These are phyloP conservation scores for Bathelium albidoporum DNA, from an alignment of 495 filamentous ascomycete genomes.

Conservation along the genomic window DNA sequence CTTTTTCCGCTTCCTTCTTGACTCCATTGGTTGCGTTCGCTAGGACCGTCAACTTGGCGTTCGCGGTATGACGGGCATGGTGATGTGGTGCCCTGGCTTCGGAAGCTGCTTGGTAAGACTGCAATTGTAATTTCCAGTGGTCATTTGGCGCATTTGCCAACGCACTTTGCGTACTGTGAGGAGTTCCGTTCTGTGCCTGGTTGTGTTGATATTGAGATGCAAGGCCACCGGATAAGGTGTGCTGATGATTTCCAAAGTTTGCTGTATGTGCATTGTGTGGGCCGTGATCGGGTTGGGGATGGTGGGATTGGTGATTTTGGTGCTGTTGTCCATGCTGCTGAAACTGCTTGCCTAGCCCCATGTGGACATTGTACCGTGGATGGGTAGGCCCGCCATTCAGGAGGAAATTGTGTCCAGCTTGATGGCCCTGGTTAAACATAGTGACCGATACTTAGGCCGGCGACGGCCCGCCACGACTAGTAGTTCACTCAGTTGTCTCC, in stretches of 20 bases:
- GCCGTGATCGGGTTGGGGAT: slow-evolving; percentile 67
- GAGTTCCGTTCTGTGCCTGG: slow-evolving; percentile 67
- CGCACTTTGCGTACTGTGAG: slow-evolving; percentile 44
- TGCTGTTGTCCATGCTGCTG: slow-evolving; percentile 28
- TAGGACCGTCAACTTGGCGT: slow-evolving; percentile 22
- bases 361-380: slow-evolving; percentile 53
- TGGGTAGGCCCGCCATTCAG: slow-evolving; percentile 59
- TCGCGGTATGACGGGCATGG: slow-evolving; percentile 49
- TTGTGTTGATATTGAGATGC: slow-evolving; percentile 66
- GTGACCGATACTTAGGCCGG: slow-evolving; percentile 22
- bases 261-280: slow-evolving; percentile 37
- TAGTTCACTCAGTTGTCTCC: not conserved
- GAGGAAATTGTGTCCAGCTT: slow-evolving; percentile 63
- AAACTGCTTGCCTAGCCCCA: slow-evolving; percentile 59
- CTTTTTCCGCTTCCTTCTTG: slow-evolving; percentile 48
- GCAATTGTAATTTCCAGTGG: slow-evolving; percentile 82
- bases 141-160: slow-evolving; percentile 57
- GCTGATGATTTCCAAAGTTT: slow-evolving; percentile 55
- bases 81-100: slow-evolving; percentile 53
- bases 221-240: slow-evolving; percentile 64
- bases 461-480: not conserved
- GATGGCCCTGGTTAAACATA: slow-evolving; percentile 77
- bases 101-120: slow-evolving; percentile 61
- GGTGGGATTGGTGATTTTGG: slow-evolving; percentile 53
- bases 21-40: slow-evolving; percentile 49